Base-by-base conservation (phyloP, 2,329 filamentous ascomycete genomes). In the Helminthosporium solani region DNA sequence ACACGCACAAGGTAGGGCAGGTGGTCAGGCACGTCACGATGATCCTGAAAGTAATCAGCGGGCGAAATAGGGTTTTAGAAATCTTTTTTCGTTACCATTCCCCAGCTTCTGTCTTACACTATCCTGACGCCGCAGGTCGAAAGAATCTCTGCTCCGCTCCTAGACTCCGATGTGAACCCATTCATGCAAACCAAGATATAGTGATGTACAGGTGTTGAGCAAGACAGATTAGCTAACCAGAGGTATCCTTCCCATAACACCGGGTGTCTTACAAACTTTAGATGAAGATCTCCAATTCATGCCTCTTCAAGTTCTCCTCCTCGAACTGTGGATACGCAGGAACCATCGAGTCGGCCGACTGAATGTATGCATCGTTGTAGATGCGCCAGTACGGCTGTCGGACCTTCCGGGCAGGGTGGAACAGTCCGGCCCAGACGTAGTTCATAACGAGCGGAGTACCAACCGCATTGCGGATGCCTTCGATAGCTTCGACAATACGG, bases 351-450 rank as follows among this genome's bases (percentile, higher is more conserved):
- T 99, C 94, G 15, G 92, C 92, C 25, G 82, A 85, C 66, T 95
- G 89, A 38, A 97, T 92, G 67, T 99, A 99, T 3, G 91, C 90
- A 70, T 96, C 90, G 63, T 99, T 99, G 75, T 96, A 96, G 34
- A 99, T 76, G 47, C 94, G 80, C 92, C 94, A 99, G 75, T 97
- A 99, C 16, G 95, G 94, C 53, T 84, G 86, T 50, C 94, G 82
- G 43, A 99, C 94, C 75, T 97, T 97, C 52, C 94, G 82, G 2
- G 94, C 94, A 0, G 94, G 92, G 68, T 99, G 95, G 79, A 99
- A 99, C 15, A 99, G 78, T 15, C 94, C 94, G 0, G 94, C 92
- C 91, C 91, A 97, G 49, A 97, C 86, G 70, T 99, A 99, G 75
- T 99, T 99, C 80, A 99, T 87, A 28, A 96, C 89, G 18, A 95